Base-by-base conservation (phyloP, 2,329 filamentous ascomycete genomes). In the Aureobasidium melanogenum region DNA sequence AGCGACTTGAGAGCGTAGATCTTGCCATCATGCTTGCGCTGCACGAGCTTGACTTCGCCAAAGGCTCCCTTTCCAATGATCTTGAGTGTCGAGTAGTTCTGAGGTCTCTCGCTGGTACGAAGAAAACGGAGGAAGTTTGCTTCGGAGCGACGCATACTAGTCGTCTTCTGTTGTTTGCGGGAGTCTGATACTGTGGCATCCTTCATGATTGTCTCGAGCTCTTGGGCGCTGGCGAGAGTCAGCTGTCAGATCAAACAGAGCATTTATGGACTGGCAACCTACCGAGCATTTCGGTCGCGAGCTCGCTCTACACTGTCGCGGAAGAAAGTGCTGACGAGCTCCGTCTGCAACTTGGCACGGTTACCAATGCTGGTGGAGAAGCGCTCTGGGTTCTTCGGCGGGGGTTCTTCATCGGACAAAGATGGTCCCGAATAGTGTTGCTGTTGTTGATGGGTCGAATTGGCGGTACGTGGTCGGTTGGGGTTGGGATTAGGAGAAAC, bases 11-110 rank as follows among this genome's bases (percentile, higher is more conserved):
- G 88, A 63, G 94, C 94, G 70, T 97, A 99, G 66, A 99, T 92
- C 77, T 96, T 96, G 76, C 90, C 91, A 70, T 97, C 94, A 58
- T 89, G 86, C 82, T 92, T 96, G 78, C 96, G 90, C 78, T 96
- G 92, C 62, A 99, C 94, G 64, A 99, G 82, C 78, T 96, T 96
- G 69, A 99, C 94, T 76, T 99, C 94, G 73, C 94, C 94, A 71
- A 99, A 99, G 15, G 94, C 94, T 76, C 94, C 94, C 81, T 99
- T 99, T 71, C 94, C 94, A 69, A 99, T 99, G 68, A 97, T 93
- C 81, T 97, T 97, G 76, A 97, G 83, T 1, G 93, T 97, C 66
- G 86, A 85, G 81, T 97, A 99, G 78, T 97, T 97, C 68, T 93
- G 87, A 12, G 93, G 91, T 75, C 88, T 88, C 73, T 97, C 92